Base-by-base conservation (phyloP, 257 asterid species). In the Avicennia marina region DNA sequence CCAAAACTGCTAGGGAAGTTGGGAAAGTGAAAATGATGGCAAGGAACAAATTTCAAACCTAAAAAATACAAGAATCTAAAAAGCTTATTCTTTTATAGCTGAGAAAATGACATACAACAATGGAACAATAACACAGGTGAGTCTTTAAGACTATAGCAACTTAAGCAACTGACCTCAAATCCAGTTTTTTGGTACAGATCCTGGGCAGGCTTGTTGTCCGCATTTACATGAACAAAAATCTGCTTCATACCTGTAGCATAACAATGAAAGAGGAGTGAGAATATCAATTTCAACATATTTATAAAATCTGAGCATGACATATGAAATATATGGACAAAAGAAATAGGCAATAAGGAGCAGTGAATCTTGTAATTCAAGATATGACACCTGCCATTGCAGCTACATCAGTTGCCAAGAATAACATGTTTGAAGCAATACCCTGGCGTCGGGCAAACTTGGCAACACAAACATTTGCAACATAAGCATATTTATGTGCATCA, bases 381-480 rank as follows among this genome's bases (percentile, higher is more conserved):
- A 48, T 9, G 29, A 62, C 58, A 90, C 97, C 95, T 86, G 76
- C 70, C 34, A 47, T 58, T 15, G 69, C 38, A 32, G 95, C 95
- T 54, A 57, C 82, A 42, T 88, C 95, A 55, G 78, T 66, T 36
- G 96, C 96, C 75, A 84, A 74, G 75, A 74, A 72, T 41, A 84
- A 64, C 87, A 88, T 72, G 72, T 90, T 90, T 41, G 94, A 78
- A 64, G 96, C 98, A 74, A 90, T 82, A 65, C 95, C 90, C 76
- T 60, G 98, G 39, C 94, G 94, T 53, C 98, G 89, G 58, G 98
- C 95, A 69, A 63, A 86, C 76, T 80, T 86, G 41, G 98, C 93
- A 56, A 90, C 96, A 70, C 93, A 77, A 56, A 86, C 94, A 69
- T 86, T 90, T 51, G 97, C 85, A 76, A 90, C 74, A 63, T 90